phyloP scores from a whole-genome alignment of 164 flowering plant genomes.

The Santalum album region DNA sequence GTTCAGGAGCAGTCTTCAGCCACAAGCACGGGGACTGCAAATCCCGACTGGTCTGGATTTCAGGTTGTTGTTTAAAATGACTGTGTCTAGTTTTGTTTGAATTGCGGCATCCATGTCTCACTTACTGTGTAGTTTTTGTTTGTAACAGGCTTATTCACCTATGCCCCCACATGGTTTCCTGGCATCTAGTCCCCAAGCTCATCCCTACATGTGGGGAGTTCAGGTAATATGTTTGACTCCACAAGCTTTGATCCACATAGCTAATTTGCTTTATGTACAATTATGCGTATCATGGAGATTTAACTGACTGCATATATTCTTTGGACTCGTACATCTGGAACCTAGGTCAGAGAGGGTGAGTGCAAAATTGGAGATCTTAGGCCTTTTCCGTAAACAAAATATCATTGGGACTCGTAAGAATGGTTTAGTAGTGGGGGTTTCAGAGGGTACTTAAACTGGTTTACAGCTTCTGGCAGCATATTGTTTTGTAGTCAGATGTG shows the following conservation, averaged over 20 bases:
- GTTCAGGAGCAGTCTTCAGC: slow-evolving; percentile 61
- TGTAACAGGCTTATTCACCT: slow-evolving; percentile 79
- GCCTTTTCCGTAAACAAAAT: too few relatives aligned
- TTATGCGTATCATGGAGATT: too few relatives aligned
- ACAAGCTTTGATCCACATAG: too few relatives aligned
- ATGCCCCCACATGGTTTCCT: slow-evolving; percentile 78
- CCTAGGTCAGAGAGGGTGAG: too few relatives aligned
- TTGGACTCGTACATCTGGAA: too few relatives aligned
- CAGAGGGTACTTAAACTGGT: neutral
- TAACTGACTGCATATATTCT: too few relatives aligned
- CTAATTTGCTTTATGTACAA: too few relatives aligned
- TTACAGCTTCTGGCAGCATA: too few relatives aligned
- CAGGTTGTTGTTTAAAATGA: slow-evolving; percentile 42
- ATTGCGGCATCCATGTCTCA: neutral
- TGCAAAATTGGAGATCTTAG: too few relatives aligned
- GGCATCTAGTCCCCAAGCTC: slow-evolving; percentile 91
- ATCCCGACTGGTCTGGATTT: slow-evolving; percentile 86
- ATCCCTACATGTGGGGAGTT: slow-evolving; percentile 97
- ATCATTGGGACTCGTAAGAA: too few relatives aligned
- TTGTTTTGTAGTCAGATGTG: too few relatives aligned
- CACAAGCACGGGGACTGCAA: slow-evolving; percentile 40
- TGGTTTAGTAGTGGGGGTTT: neutral
- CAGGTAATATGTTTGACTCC: slow-evolving; percentile 40
- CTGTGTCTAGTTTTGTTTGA: neutral
- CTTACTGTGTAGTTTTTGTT: slow-evolving; percentile 5